Evolutionary conservation across 306 rosid species (phyloP).

Genomic region (Hylodesmum podocarpum): DNA sequence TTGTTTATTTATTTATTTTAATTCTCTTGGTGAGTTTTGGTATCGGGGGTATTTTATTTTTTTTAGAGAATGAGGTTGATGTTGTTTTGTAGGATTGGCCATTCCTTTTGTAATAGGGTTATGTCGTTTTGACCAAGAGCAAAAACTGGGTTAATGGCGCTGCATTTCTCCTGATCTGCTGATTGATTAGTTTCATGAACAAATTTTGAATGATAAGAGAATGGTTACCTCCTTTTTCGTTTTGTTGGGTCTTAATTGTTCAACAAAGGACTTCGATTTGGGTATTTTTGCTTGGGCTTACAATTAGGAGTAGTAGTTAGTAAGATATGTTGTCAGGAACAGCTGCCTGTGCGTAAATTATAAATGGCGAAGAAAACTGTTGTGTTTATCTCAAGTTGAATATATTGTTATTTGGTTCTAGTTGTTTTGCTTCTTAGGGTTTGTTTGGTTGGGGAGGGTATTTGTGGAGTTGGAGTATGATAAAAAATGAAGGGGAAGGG

Average conservation of each 20-base stretch:
- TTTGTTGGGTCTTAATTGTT: not conserved
- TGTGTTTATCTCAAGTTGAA: not conserved
- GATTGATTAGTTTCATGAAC: not conserved
- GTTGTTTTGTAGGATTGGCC: not conserved
- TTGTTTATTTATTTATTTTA: not conserved
- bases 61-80: slow-evolving; percentile 1
- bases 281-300: not conserved
- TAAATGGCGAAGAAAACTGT: not conserved
- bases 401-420: not conserved
- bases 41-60: not conserved
- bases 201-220: not conserved
- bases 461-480: not conserved
- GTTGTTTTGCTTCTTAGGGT: not conserved
- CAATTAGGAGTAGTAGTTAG: not conserved
- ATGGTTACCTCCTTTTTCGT: not conserved
- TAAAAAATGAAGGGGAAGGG: not conserved
- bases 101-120: not conserved
- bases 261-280: not conserved
- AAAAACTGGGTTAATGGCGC: slow-evolving; percentile 19
- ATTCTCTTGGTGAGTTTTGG: not conserved
- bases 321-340: not conserved
- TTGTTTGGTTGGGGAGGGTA: not conserved
- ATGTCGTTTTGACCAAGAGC: not conserved
- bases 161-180: slow-evolving; percentile 34
- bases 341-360: not conserved